A percentile compares a stretch with the other conserved stretches of the same genome.
Conservation (phyloP, 1,284 basidiomycete genomes). For the Gastroboletus turbinatus region DNA sequence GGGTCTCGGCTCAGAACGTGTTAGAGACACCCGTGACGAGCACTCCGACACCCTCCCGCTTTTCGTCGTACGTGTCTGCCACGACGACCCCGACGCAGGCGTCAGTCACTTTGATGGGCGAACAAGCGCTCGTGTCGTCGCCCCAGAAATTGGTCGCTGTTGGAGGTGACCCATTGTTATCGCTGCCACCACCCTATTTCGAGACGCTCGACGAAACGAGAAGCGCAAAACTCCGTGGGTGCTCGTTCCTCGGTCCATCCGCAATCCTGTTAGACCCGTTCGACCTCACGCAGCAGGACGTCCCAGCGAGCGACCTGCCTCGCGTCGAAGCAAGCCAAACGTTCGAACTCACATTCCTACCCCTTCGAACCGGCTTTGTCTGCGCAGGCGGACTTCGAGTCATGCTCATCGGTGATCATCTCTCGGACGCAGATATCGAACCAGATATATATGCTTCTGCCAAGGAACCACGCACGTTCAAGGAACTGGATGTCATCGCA, state of each 20-base stretch:
- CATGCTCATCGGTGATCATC: constrained; percentile 55
- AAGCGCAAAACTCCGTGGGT: constrained; percentile 30
- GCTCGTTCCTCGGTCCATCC: constrained; percentile 57
- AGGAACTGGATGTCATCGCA: constrained; percentile 66
- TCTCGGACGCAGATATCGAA: constrained; percentile 37
- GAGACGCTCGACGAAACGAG: constrained; percentile 37
- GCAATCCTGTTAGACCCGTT: constrained; percentile 45
- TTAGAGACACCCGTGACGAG: constrained; percentile 8
- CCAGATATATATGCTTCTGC: constrained; percentile 15
- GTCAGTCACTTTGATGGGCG: constrained; percentile 44
- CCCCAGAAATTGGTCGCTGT: constrained; percentile 31
- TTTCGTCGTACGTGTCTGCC: constrained; percentile 47
- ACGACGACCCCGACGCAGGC: constrained; percentile 40
- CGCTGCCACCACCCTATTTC: constrained; percentile 50
- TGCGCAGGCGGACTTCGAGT: constrained; percentile 64
- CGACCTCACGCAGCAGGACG: constrained; percentile 31
- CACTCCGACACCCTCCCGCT: constrained; percentile 6
- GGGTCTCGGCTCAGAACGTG: constrained; percentile 18
- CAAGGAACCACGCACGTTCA: constrained; percentile 45
- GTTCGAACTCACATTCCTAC: constrained; percentile 61
- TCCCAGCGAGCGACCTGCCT: constrained; percentile 15
- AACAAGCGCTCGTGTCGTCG: constrained; percentile 48
- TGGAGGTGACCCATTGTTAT: constrained; percentile 28
- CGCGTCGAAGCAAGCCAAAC: constrained; percentile 46
- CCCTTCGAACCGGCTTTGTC: constrained; percentile 54